Base-by-base conservation (phyloP, 202 grass and related monocot genomes). In the Brachypodium distachyon region DNA sequence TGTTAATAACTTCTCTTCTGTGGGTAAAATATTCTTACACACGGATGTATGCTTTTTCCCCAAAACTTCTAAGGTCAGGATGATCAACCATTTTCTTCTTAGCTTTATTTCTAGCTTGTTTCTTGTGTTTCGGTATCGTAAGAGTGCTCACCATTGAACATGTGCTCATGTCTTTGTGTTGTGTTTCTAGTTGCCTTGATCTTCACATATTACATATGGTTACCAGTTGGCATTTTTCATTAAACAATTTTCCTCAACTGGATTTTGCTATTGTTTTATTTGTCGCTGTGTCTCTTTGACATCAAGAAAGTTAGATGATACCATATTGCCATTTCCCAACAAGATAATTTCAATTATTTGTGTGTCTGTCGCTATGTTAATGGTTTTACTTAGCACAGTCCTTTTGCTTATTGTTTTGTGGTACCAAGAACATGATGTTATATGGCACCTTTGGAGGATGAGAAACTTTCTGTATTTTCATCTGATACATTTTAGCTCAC, bases 301-400 rank as follows among this genome's bases (percentile, higher is more conserved):
- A 27, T 48, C 66, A 70, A 29, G 8, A 70, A 43, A 48, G 12
- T 80, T 80, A 48, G 65, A n/a, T n/a, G n/a, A n/a, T n/a, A n/a
- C n/a, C n/a, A n/a, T n/a, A n/a, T n/a, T n/a, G n/a, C n/a, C n/a
- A 12, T 51, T 52, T n/a, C 13, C 41, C 3, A 47, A 47, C 12
- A 68, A 12, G 21, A 18, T 29, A 14, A 29, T 1, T 1, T 22
- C 0, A 2, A 12, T 29, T 48, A 28, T 61, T 38, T 70, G 27
- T 61, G 32, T 25, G 40, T 7, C 61, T 0, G 36, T 65, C 41
- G 36, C 37, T 41, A 10, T n/a, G 61, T 65, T 68, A 7, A 61
- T n/a, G 43, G 32, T 69, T 47, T 41, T 67, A 33, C 40, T 80
- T 61, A 12, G 32, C 13, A 26, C 70, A 59, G 60, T 60, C 43